These are phyloP conservation scores for Talaromyces verruculosus DNA, from an alignment of 2,329 filamentous ascomycete species.

Conservation along the genomic window DNA sequence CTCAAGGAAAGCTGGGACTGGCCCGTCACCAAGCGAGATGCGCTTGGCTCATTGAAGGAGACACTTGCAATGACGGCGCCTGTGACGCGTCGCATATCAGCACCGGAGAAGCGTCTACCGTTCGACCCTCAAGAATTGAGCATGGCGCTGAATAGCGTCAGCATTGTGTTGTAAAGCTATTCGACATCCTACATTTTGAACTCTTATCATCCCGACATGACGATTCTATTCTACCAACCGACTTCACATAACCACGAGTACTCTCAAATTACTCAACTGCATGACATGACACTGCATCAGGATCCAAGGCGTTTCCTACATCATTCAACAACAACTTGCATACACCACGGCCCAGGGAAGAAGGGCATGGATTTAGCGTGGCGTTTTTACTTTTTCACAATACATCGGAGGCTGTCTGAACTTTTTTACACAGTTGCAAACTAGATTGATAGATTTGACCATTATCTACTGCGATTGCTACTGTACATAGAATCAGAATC, in stretches of 20 bases:
- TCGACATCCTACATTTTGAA: neutral
- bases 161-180: constrained; percentile 30
- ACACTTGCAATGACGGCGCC: constrained; percentile 35
- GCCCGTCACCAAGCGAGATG: constrained; percentile 27
- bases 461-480: neutral
- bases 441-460: constrained; percentile 7
- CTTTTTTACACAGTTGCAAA: neutral
- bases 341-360: neutral
- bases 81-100: constrained; percentile 30
- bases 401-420: constrained; percentile 11
- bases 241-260: neutral
- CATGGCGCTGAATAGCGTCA: constrained; percentile 40
- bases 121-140: constrained; percentile 39
- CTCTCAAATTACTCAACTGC: neutral
- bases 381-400: neutral
- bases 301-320: constrained; percentile 6
- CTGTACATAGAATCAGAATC: neutral
- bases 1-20: constrained; percentile 32
- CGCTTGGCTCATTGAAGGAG: constrained; percentile 35
- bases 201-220: neutral
- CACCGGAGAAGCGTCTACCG: constrained; percentile 30
- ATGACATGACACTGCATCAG: constrained; percentile 9
- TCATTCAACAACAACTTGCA: neutral
- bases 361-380: constrained; percentile 9
- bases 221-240: neutral